Evolutionary conservation across 2,329 filamentous ascomycete genomes (phyloP), one percentile per base, ranked within the genome.

Genomic region (Phoma sp.): DNA sequence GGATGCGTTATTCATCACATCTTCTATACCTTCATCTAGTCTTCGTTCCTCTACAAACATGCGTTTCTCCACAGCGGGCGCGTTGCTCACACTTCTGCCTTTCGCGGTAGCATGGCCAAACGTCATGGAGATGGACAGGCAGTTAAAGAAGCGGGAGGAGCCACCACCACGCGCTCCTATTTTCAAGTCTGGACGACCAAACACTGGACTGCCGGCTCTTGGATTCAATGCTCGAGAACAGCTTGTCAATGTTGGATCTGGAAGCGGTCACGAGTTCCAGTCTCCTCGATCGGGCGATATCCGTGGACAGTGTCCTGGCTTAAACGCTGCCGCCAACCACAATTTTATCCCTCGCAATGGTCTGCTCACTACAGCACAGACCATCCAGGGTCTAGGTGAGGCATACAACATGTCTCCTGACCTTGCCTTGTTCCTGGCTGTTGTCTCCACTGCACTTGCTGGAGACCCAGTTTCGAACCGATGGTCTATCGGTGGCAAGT

Each of bases 91-190:
- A 26, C 18, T 49, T 5, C 40, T 57, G 49, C 50, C 57, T 7
- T 18, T 57, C 21, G 43, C 33, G 32, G 38, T 50, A 42, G 57
- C 57, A 51, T 60, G 53, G 53, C 53, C 53, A 6, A 46, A 54
- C 12, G 57, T 57, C 25, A 60, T 60, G 53, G 49, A 60, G 47
- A 57, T 60, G 53, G 56, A 57, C 21, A 48, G 52, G 25, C 39
- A 42, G 15, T 15, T 59, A 28, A 54, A 40, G 17, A 56, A 56
- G 38, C 48, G 53, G 29, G 57, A 54, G 25, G 57, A 60, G 38
- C 57, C 57, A n/a, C 42, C 57, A 23, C 42, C 46, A 34, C 57
- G 53, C 18, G 36, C 21, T 9, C 53, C 53, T 9, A 15, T 42
- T 10, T 57, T 57, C 50, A 47, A 40, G 30, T 54, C 49, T 6